Conservation (phyloP, 768 basidiomycete species). For the Mycena floridula region DNA sequence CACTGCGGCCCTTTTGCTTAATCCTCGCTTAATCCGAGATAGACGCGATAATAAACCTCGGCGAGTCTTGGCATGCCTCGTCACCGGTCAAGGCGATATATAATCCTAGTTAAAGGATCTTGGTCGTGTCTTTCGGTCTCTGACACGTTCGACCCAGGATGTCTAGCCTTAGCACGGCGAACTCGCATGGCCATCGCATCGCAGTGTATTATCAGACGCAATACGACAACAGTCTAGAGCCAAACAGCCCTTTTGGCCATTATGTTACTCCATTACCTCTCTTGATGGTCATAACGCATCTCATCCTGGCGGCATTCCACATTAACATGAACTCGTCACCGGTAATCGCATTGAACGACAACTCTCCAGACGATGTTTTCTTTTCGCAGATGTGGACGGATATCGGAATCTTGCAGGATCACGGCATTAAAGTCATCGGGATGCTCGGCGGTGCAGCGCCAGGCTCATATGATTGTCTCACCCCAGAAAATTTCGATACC, state of each 20-base stretch:
- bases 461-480: conserved; percentile 14
- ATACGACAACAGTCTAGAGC: conserved; percentile 7
- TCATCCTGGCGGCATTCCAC: conserved; percentile 21
- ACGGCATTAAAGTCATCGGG: conserved; percentile 18
- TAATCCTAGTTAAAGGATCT: too few species aligned
- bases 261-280: conserved; percentile 19
- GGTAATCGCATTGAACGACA: conserved; percentile 16
- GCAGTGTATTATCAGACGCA: conserved; percentile 21
- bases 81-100: too few species aligned
- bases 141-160: too few species aligned
- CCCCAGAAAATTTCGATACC: conserved; percentile 11
- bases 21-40: too few species aligned
- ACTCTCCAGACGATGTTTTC: conserved; percentile 10
- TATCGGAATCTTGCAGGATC: conserved; percentile 13
- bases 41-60: too few species aligned
- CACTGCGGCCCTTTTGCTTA: too few species aligned
- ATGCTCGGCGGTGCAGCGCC: conserved; percentile 21
- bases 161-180: too few species aligned
- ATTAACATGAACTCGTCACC: conserved; percentile 7
- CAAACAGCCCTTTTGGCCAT: conserved; percentile 6
- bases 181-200: too few species aligned
- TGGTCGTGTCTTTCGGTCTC: too few species aligned
- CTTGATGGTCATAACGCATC: conserved; percentile 15
- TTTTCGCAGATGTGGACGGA: conserved; percentile 19
- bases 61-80: too few species aligned